Base-by-base conservation (phyloP, 495 filamentous ascomycete genomes). In the Tetracladium setigerum region DNA sequence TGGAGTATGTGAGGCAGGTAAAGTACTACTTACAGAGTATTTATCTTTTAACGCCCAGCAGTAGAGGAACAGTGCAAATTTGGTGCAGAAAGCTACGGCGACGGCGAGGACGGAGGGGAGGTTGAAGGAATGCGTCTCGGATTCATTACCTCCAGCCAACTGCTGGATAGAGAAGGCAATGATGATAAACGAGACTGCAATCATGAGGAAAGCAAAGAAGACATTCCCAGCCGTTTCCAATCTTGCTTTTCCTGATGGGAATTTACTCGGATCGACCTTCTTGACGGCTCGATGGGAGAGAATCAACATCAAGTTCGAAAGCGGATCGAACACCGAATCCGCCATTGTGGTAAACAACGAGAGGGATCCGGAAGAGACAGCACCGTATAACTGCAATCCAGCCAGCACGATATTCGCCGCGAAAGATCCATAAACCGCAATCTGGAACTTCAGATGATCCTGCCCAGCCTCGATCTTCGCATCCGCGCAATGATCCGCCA, bases 311-410 rank as follows among this genome's bases (percentile, higher is more conserved):
- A 95, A 57, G 65, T 96, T 97, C 60, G 84, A 89, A 62, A 94
- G 57, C 13, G 94, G 94, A 62, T 98, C 92, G 68, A 98, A 98
- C 53, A 98, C 75, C 18, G 91, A 83, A 65, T 98, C 92, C 30
- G 90, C 92, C 86, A 95, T 95, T 42, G 94, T 98, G 6, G 92
- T 95, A 72, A 97, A 95, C 41, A 98, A 79, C 5, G 91, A 96
- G 33, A 97, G 76, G 5, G 89, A 95, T 16, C 82, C 79, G 2
- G 89, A 95, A 1, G 87, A 81, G 30, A 84, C 76, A 41, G 92
- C 92, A 27, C 81, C 92, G 67, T 95, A 98, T 33, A 96, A 67
- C 57, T 98, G 92, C 4, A 98, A 70, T 6, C 75, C 66, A 6
- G 88, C 78, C 3, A 98, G 73, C 31, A 85, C 41, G 30, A 95